A percentile compares a stretch with the other conserved stretches of the same genome.
phyloP scores from a whole-genome alignment of 2,329 filamentous ascomycete species.

The Trichoderma sp. region DNA sequence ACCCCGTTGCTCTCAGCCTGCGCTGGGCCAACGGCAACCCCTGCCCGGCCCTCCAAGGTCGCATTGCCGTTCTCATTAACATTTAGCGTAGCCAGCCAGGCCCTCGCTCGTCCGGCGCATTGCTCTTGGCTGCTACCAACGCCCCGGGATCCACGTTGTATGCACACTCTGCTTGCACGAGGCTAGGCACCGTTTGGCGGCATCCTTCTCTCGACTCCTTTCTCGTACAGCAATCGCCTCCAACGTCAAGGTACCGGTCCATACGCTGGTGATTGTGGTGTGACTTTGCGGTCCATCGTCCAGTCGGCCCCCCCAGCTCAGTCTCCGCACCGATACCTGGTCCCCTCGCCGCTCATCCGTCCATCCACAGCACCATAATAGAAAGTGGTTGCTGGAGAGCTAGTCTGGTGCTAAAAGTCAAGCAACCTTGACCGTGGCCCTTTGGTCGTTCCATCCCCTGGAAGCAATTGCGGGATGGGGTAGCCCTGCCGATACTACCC shows the following conservation, averaged over 20 bases:
- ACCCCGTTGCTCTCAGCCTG: constrained; percentile 5
- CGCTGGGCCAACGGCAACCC: neutral
- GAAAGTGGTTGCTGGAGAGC: constrained; percentile 18
- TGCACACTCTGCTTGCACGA: constrained; percentile 10
- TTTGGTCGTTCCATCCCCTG: constrained; percentile 28
- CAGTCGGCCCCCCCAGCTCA: neutral
- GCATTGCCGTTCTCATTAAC: neutral
- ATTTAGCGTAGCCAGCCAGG: constrained; percentile 9
- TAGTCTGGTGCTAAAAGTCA: constrained; percentile 3
- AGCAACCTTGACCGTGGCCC: constrained; percentile 22
- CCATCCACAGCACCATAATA: constrained; percentile 27
- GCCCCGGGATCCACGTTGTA: constrained; percentile 28
- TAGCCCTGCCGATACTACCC: constrained; percentile 31
- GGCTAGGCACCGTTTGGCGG: constrained; percentile 13
- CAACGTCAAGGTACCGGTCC: neutral
- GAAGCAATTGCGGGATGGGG: constrained; percentile 25
- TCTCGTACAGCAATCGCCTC: constrained; percentile 11
- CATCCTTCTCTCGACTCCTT: constrained; percentile 10
- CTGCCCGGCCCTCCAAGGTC: constrained; percentile 14
- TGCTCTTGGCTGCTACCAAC: constrained; percentile 28
- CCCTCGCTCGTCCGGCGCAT: neutral
- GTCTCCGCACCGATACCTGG: constrained; percentile 27
- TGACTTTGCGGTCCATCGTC: constrained; percentile 20
- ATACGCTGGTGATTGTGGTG: constrained; percentile 19
- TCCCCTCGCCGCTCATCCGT: constrained; percentile 22